These are phyloP conservation scores for Rhodotorula paludigena DNA, from an alignment of 768 basidiomycete genomes.

Conservation along the genomic window DNA sequence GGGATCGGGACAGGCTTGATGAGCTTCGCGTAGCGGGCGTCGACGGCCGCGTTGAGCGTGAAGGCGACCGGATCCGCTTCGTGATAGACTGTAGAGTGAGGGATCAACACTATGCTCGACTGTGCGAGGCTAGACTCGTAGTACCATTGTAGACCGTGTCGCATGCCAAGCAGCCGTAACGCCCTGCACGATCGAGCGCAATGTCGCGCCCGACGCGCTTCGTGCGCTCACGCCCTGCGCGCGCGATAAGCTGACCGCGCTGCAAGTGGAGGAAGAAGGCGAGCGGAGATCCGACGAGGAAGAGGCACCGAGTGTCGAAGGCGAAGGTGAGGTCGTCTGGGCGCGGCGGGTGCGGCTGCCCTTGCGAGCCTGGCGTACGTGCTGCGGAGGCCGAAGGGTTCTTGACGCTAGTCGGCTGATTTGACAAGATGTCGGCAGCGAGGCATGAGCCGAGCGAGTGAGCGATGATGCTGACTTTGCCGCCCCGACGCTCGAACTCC, in stretches of 20 bases:
- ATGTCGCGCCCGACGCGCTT: slow-evolving; percentile 32
- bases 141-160: slow-evolving; percentile 31
- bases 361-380: not conserved
- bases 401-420: slow-evolving; percentile 37
- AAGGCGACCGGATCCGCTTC: slow-evolving; percentile 40
- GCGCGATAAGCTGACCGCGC: slow-evolving; percentile 40
- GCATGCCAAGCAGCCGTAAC: slow-evolving; percentile 35
- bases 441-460: slow-evolving; percentile 39
- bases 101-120: not conserved
- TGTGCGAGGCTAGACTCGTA: not conserved
- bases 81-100: slow-evolving; percentile 20
- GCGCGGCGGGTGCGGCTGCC: not conserved
- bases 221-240: slow-evolving; percentile 35
- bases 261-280: slow-evolving; percentile 41
- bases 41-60: slow-evolving; percentile 39
- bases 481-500: slow-evolving; percentile 24
- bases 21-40: slow-evolving; percentile 31
- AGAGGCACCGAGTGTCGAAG: slow-evolving; percentile 35
- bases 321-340: slow-evolving; percentile 19
- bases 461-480: slow-evolving; percentile 42
- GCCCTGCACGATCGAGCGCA: slow-evolving; percentile 36
- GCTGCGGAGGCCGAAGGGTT: not conserved
- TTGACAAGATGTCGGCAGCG: slow-evolving; percentile 39
- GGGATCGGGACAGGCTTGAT: slow-evolving; percentile 41
- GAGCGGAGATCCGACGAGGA: slow-evolving; percentile 41